Evolutionary conservation across 2,329 filamentous ascomycete genomes (phyloP).

Genomic region (Colletotrichum sp.): DNA sequence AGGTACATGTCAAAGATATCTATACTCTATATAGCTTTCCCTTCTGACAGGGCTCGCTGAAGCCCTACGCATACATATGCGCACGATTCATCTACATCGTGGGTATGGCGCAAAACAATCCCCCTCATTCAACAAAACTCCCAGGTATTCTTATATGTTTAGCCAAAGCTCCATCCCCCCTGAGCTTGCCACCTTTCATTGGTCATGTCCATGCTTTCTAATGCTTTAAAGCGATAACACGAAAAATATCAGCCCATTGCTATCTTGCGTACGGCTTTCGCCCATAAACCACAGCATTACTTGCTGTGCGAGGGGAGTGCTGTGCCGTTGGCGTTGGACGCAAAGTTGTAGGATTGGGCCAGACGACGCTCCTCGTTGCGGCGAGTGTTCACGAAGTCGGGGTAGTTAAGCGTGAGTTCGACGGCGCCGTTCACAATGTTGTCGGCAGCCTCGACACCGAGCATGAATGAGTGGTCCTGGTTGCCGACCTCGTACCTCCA

Average conservation of each 20-base stretch:
- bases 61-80: constrained; percentile 3
- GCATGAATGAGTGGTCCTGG: constrained; percentile 98
- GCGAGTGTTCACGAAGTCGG: constrained; percentile 88
- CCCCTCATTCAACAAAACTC: constrained; percentile 13
- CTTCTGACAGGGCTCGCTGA: neutral
- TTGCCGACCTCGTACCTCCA: constrained; percentile 97
- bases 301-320: constrained; percentile 36
- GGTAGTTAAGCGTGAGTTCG: constrained; percentile 94
- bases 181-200: neutral
- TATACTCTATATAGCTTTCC: constrained; percentile 9
- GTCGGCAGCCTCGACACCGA: constrained; percentile 92
- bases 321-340: constrained; percentile 33
- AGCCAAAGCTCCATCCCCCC: neutral
- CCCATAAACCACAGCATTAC: constrained; percentile 20
- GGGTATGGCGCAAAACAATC: constrained; percentile 13
- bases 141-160: constrained; percentile 20
- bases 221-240: constrained; percentile 2
- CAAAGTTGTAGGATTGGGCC: constrained; percentile 49
- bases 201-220: constrained; percentile 9
- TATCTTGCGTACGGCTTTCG: neutral
- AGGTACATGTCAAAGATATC: neutral
- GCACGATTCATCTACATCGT: constrained; percentile 17
- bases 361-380: constrained; percentile 70
- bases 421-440: constrained; percentile 87
- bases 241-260: neutral